phyloP scores from a whole-genome alignment of 2,329 filamentous ascomycete species.

The Diaporthe ilicicola region DNA sequence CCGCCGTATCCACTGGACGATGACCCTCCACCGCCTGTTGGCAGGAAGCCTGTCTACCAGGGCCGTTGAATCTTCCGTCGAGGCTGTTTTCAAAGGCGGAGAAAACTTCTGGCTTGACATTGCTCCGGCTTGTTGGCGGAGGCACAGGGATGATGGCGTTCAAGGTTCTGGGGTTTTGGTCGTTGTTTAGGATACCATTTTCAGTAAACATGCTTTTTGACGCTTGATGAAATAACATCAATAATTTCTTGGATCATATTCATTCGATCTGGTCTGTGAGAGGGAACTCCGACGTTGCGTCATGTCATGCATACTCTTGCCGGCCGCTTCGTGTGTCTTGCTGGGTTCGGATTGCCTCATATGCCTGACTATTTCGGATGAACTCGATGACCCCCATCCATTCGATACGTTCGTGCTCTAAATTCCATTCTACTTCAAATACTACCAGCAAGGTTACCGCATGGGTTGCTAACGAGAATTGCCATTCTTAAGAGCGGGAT shows the following conservation, averaged over 20 bases:
- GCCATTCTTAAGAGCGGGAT: not conserved
- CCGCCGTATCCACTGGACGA: slow-evolving; percentile 84
- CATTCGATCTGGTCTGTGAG: not conserved
- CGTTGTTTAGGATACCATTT: slow-evolving; percentile 33
- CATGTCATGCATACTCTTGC: not conserved
- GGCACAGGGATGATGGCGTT: slow-evolving; percentile 10
- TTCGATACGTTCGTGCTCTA: no score
- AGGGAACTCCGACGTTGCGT: not conserved
- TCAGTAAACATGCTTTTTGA: slow-evolving; percentile 28
- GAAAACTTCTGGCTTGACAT: not conserved
- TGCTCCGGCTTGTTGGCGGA: not conserved
- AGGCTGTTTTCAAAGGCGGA: not conserved
- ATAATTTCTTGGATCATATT: not conserved
- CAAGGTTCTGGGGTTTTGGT: not conserved
- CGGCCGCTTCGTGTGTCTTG: not conserved
- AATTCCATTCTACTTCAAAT: no score
- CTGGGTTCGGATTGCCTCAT: no score
- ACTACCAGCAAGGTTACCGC: not conserved
- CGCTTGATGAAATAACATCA: slow-evolving; percentile 1
- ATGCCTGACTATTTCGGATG: no score
- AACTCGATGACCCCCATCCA: no score
- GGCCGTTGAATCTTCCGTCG: slow-evolving; percentile 49
- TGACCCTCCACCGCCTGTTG: slow-evolving; percentile 82
- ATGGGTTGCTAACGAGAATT: not conserved
- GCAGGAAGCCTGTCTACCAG: slow-evolving; percentile 81